Conservation (phyloP, 1,284 basidiomycete species). For the Ustilago sp. region DNA sequence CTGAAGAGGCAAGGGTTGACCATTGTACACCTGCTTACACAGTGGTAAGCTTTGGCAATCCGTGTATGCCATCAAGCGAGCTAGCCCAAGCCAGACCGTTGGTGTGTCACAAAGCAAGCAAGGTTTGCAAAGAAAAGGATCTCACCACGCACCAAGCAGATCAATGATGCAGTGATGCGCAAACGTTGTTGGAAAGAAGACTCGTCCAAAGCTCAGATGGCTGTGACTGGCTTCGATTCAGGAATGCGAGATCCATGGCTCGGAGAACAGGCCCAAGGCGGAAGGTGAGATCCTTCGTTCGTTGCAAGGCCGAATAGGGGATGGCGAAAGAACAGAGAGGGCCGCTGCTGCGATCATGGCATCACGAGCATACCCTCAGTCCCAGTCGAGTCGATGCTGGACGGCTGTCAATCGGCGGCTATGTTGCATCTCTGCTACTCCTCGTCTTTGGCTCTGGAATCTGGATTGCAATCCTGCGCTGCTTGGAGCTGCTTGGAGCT, state of each 20-base stretch:
- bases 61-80: not conserved
- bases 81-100: not conserved
- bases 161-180: slow-evolving; percentile 8
- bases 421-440: slow-evolving; percentile 3
- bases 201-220: not conserved
- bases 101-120: slow-evolving; percentile 5
- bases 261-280: slow-evolving; percentile 6
- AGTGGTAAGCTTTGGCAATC: slow-evolving; percentile 9
- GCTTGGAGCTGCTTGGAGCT: slow-evolving; percentile 3
- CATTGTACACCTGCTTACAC: not conserved
- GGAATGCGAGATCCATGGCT: not conserved
- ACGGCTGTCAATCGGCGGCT: slow-evolving; percentile 20
- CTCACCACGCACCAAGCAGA: slow-evolving; percentile 7
- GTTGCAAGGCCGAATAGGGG: slow-evolving; percentile 1
- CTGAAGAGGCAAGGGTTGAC: slow-evolving; percentile 1
- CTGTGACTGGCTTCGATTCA: not conserved
- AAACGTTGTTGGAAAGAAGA: slow-evolving; percentile 1
- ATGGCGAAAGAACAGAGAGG: not conserved
- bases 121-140: not conserved
- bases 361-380: not conserved
- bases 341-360: not conserved
- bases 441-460: slow-evolving; percentile 26
- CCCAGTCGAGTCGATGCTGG: slow-evolving; percentile 6
- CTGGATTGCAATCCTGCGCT: slow-evolving; percentile 19
- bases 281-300: not conserved